These are phyloP conservation scores for Atkinsonella hypoxylon DNA, from an alignment of 2,329 filamentous ascomycete genomes.

Conservation along the genomic window DNA sequence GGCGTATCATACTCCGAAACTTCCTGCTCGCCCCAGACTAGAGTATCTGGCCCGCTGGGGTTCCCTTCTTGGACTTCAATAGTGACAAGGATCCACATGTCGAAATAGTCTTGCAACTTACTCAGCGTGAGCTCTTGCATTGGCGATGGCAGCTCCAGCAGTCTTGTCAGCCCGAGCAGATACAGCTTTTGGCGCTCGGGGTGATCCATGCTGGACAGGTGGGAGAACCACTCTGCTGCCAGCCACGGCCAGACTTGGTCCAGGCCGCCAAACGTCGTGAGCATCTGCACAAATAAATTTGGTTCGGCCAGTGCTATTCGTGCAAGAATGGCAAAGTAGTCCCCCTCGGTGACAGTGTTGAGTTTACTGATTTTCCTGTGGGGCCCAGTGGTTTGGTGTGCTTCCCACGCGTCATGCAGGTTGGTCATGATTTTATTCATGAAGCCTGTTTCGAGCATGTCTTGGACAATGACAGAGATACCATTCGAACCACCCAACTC, in stretches of 20 bases:
- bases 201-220: constrained; percentile 57
- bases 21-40: constrained; percentile 34
- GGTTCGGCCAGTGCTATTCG: constrained; percentile 67
- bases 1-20: constrained; percentile 43
- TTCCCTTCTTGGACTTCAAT: constrained; percentile 51
- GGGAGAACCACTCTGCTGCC: constrained; percentile 52
- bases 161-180: constrained; percentile 57
- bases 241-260: constrained; percentile 49
- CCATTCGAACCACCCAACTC: constrained; percentile 49
- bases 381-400: constrained; percentile 73
- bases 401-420: constrained; percentile 57
- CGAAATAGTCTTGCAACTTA: constrained; percentile 60
- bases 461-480: constrained; percentile 49
- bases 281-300: constrained; percentile 48
- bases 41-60: constrained; percentile 36
- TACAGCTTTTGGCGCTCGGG: constrained; percentile 58
- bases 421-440: constrained; percentile 51
- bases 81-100: constrained; percentile 63
- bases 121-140: constrained; percentile 45
- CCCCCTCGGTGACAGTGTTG: constrained; percentile 64
- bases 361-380: constrained; percentile 58
- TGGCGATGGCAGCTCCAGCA: constrained; percentile 51
- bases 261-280: constrained; percentile 33
- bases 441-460: constrained; percentile 52
- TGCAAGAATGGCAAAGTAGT: constrained; percentile 75